Base-by-base conservation (phyloP, 352 stramenopile genomes). In the Pythium monospermum region DNA sequence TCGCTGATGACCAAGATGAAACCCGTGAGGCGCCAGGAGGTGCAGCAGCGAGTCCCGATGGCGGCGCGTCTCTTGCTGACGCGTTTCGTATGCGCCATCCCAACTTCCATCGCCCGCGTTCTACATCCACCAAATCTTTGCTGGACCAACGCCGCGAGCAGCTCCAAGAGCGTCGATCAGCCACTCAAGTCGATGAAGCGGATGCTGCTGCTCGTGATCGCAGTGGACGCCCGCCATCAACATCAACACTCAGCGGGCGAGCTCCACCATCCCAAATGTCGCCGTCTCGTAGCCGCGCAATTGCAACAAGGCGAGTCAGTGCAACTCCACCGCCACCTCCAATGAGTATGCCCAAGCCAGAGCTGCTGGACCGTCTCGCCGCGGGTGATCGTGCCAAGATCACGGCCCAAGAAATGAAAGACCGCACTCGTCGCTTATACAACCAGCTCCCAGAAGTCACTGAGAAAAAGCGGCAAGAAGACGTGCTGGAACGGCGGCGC, bases 371-470 rank as follows among this genome's bases (percentile, higher is more conserved):
- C 18, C 76, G 79, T 12, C 58, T 90, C 13, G 75, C 76, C 8
- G 57, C 62, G 2, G 76, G 77, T 3, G 61, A 66, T 22, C 73
- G 79, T 4, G 68, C 66, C 23, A 78, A 83, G 19, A 73, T 91
- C 5, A 84, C 82, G 1, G 53, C 41, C 4, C 57, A 69, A 5
- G 82, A 91, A 47, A 90, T 90, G 77, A 82, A 76, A 31, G 69
- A 80, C 30, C 71, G 79, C 25, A 91, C 68, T 11, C 66, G 54
- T 6, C 71, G 79, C 12, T 45, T 86, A 27, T 91, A 90, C 50
- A 68, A 79, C 35, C 61, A 88, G 49, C 57, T 91, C 0, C 83
- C 78, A 0, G 83, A 91, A 57, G 76, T 91, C 31, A 53, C 88
- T 11, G 78, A 90, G 61, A 66, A 65, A 10, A 84, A 85, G 51